Conservation (phyloP, 306 rosid genomes). For the Vigna reflexopilosa region DNA sequence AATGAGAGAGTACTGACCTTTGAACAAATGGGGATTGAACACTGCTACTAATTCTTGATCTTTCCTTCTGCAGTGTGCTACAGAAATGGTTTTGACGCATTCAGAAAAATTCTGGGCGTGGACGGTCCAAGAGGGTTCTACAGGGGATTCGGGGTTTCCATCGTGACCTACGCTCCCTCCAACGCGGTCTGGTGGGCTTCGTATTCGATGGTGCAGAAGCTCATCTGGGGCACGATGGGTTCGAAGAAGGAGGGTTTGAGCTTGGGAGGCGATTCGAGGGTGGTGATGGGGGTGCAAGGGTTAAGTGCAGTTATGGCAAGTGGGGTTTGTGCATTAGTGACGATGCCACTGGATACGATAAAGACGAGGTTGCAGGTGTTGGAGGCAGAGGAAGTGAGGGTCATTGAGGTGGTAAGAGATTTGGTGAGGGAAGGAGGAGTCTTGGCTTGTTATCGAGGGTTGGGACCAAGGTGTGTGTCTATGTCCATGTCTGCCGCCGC, state of each 20-base stretch:
- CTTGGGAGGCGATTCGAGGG: slow-evolving; percentile 46
- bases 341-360: slow-evolving; percentile 74
- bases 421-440: slow-evolving; percentile 62
- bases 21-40: too few species aligned
- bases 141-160: slow-evolving; percentile 70
- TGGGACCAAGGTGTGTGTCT: slow-evolving; percentile 52
- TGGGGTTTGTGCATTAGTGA: slow-evolving; percentile 68
- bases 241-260: too few species aligned
- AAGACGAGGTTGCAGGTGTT: slow-evolving; percentile 77
- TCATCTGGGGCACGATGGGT: slow-evolving; percentile 53
- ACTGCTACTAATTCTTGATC: too few species aligned
- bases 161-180: slow-evolving; percentile 77
- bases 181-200: slow-evolving; percentile 89
- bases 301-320: slow-evolving; percentile 77
- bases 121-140: slow-evolving; percentile 52
- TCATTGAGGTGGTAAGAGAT: too few species aligned
- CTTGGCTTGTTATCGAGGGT: slow-evolving; percentile 73
- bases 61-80: slow-evolving; percentile 26
- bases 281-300: slow-evolving; percentile 64
- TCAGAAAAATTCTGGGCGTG: slow-evolving; percentile 54
- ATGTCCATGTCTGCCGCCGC: slow-evolving; percentile 72
- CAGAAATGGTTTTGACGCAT: slow-evolving; percentile 70
- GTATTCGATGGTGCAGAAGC: slow-evolving; percentile 63
- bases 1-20: too few species aligned
- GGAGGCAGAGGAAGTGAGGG: slow-evolving; percentile 56